phyloP scores from a whole-genome alignment of 2,329 filamentous ascomycete genomes.

The Aspergillus intermedius region DNA sequence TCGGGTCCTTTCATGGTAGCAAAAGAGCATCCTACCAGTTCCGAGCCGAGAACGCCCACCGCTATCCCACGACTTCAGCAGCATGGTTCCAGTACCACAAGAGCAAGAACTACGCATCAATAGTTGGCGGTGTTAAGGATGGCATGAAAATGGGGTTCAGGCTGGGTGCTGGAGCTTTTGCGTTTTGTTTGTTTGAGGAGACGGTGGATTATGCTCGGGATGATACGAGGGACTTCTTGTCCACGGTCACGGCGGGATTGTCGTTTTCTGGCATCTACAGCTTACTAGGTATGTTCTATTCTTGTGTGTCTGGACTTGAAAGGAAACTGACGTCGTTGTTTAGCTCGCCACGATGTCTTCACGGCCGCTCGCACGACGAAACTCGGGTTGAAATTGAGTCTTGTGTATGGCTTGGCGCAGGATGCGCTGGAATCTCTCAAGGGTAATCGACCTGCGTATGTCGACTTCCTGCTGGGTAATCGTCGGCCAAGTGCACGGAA shows the following conservation, averaged over 20 bases:
- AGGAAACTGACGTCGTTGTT: neutral
- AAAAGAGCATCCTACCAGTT: slow-evolving; percentile 73
- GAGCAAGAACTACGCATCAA: slow-evolving; percentile 86
- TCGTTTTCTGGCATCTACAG: slow-evolving; percentile 83
- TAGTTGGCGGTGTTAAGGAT: slow-evolving; percentile 70
- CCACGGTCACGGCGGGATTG: slow-evolving; percentile 74
- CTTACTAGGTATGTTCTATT: slow-evolving; percentile 61
- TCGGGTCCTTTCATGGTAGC: slow-evolving; percentile 68
- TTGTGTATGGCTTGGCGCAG: slow-evolving; percentile 74
- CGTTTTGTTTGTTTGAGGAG: slow-evolving; percentile 78
- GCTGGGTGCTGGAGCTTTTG: slow-evolving; percentile 64
- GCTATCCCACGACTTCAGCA: slow-evolving; percentile 70
- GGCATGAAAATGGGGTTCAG: slow-evolving; percentile 67
- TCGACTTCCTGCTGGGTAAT: slow-evolving; percentile 57
- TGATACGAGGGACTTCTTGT: slow-evolving; percentile 65
- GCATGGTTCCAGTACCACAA: slow-evolving; percentile 99
- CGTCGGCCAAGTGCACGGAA: slow-evolving; percentile 20
- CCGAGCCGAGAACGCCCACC: slow-evolving; percentile 92
- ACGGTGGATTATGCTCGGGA: slow-evolving; percentile 63
- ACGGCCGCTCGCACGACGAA: slow-evolving; percentile 72
- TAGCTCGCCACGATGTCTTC: slow-evolving; percentile 73
- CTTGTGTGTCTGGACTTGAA: neutral
- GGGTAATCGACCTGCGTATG: slow-evolving; percentile 67
- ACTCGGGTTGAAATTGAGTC: slow-evolving; percentile 69
- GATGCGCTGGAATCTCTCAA: slow-evolving; percentile 63